Evolutionary conservation across 176 grass and related monocot species (phyloP), one percentile per base, ranked within the genome.

Genomic region (Lolium perenne): DNA sequence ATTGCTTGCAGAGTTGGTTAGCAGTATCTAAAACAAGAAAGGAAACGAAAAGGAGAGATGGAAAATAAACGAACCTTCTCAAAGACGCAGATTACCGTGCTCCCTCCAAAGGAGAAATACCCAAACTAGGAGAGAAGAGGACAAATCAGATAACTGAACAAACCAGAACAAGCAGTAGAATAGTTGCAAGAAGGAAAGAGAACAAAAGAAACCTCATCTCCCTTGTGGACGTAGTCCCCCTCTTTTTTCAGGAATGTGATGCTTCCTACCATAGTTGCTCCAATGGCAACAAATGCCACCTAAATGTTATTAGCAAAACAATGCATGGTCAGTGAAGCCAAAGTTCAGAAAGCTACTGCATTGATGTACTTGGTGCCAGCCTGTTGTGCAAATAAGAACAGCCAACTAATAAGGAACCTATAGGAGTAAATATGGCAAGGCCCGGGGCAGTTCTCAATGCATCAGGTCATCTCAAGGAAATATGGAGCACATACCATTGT

Each of bases 31-130:
- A 7, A 48, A 79, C 43, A 25, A 80, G 14, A n/a, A 18, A 29
- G 26, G 0, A 38, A 26, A 6, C 60, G 4, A 48, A 43, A 63
- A 14, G 21, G 8, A 48, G 22, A 50, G 9, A 68, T 70, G 60
- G 32, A 48, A 59, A 55, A 84, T 54, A 45, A 41, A 47, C 54
- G 72, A 80, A 99, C 97, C 97, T 99, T 95, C 76, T 94, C 97
- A 21, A 99, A 99, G 41, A 99, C 80, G 7, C 97, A 99, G 86
- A 96, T 99, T 43, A 99, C 92, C 32, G 97, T 99, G 87, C 97
- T 99, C 80, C 97, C 97, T 90, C 97, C 97, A 81, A 99, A 99
- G 10, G 97, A 90, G 79, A 99, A 99, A 86, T 99, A 99, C 22
- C 97, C 97, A 83, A 94, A 99, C 97, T 99, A 72, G 54, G 17